These are phyloP conservation scores for Chrysoporthe puriensis DNA, from an alignment of 2,329 filamentous ascomycete species.

Conservation along the genomic window DNA sequence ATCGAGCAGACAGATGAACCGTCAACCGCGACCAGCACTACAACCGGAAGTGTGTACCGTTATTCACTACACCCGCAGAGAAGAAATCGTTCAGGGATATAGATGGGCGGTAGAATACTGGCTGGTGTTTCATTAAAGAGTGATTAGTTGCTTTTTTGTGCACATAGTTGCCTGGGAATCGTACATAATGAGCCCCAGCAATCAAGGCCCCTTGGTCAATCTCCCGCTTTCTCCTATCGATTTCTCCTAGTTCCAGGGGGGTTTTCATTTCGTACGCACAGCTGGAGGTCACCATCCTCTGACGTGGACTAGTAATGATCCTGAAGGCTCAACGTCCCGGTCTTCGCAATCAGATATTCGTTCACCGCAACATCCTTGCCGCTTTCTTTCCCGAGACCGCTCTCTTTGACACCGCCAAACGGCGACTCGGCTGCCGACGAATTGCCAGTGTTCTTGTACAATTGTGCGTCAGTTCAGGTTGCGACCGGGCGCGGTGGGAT, in stretches of 20 bases:
- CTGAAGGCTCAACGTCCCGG: conserved; percentile 22
- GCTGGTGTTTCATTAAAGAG: too few species aligned
- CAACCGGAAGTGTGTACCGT: background rate
- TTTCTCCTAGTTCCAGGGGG: background rate
- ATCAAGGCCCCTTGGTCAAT: background rate
- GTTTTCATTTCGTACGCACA: background rate
- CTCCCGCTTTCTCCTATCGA: background rate
- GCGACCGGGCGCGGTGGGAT: too few species aligned
- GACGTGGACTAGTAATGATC: conserved; percentile 16
- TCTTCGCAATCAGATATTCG: conserved; percentile 31
- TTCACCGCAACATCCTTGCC: conserved; percentile 30
- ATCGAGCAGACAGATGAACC: too few species aligned
- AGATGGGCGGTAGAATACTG: background rate
- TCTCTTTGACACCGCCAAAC: conserved; percentile 34
- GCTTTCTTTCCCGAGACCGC: conserved; percentile 33
- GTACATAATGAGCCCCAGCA: background rate
- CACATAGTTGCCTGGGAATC: background rate
- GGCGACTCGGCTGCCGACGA: conserved; percentile 31
- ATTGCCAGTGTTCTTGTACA: conserved; percentile 46
- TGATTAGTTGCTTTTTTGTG: background rate
- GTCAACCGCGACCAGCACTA: background rate
- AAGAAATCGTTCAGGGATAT: background rate
- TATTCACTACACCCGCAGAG: background rate
- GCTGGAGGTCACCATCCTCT: background rate
- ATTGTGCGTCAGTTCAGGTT: background rate